These are phyloP conservation scores for Saccharomyces hybrid DNA, from an alignment of 1,139 yeast genomes.

Conservation along the genomic window DNA sequence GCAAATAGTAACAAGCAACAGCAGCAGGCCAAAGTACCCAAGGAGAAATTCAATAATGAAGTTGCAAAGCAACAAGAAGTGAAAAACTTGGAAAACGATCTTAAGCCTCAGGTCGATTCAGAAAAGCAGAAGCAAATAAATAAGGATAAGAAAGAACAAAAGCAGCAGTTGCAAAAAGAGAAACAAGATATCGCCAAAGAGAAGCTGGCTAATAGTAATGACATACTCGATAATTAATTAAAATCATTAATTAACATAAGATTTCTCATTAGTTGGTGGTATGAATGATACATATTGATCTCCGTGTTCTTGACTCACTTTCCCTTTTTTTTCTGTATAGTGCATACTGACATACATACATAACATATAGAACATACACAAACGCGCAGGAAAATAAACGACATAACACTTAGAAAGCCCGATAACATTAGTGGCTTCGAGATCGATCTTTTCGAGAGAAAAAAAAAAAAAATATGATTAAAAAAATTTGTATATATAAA, in stretches of 20 bases:
- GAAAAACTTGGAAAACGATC: constrained; percentile 25
- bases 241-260: not conserved
- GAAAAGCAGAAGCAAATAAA: not conserved
- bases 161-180: not conserved
- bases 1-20: constrained; percentile 7
- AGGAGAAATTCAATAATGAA: constrained; percentile 25
- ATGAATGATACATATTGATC: not conserved
- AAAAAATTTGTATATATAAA: not conserved
- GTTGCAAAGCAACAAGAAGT: constrained; percentile 32
- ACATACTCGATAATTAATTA: not conserved
- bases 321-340: not conserved
- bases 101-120: constrained; percentile 10
- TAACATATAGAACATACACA: constrained; percentile 2
- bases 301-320: not conserved
- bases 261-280: not conserved
- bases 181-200: constrained; percentile 2
- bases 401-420: not conserved
- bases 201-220: not conserved
- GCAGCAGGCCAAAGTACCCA: constrained; percentile 11
- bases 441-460: not conserved
- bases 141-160: not conserved
- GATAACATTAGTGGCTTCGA: not conserved
- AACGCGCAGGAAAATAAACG: not conserved
- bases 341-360: not conserved
- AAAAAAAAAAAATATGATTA: constrained; percentile 2